phyloP scores from a whole-genome alignment of 2,329 filamentous ascomycete species.

The Aureobasidium lini region DNA sequence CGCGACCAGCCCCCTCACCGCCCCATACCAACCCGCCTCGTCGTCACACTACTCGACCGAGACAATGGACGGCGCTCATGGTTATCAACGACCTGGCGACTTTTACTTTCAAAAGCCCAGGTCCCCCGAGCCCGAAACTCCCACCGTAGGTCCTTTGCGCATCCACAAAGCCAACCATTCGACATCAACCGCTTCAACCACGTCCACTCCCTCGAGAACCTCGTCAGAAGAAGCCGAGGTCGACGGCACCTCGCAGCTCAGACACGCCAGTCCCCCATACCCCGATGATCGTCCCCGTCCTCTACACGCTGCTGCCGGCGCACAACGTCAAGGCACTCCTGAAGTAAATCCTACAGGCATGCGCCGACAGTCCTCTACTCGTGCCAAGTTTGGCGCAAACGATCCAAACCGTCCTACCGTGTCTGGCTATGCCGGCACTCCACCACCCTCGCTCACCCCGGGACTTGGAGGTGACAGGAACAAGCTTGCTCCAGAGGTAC shows the following conservation, averaged over 20 bases:
- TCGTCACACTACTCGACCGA: neutral
- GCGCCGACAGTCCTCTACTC: constrained; percentile 16
- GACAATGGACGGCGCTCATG: constrained; percentile 3
- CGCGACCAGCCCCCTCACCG: constrained; percentile 1
- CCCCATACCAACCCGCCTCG: neutral
- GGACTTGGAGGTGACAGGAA: constrained; percentile 51
- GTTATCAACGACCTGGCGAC: constrained; percentile 50
- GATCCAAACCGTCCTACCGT: constrained; percentile 43
- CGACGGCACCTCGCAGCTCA: constrained; percentile 47
- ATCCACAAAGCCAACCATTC: constrained; percentile 66
- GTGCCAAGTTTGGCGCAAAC: constrained; percentile 39
- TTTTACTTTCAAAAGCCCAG: constrained; percentile 58
- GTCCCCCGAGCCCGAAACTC: constrained; percentile 49
- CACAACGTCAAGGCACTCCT: constrained; percentile 29
- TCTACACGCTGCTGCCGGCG: constrained; percentile 29
- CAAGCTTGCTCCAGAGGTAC: constrained; percentile 59
- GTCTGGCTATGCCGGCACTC: constrained; percentile 36
- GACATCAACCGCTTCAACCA: constrained; percentile 24
- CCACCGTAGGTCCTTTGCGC: constrained; percentile 67
- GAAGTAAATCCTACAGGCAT: constrained; percentile 19
- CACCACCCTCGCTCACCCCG: constrained; percentile 21
- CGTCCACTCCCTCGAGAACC: constrained; percentile 44
- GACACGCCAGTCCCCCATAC: constrained; percentile 47
- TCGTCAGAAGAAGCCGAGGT: constrained; percentile 55
- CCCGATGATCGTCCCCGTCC: constrained; percentile 33